phyloP scores from a whole-genome alignment of 179 eudicot species.

The Sideroxylon spinosum region DNA sequence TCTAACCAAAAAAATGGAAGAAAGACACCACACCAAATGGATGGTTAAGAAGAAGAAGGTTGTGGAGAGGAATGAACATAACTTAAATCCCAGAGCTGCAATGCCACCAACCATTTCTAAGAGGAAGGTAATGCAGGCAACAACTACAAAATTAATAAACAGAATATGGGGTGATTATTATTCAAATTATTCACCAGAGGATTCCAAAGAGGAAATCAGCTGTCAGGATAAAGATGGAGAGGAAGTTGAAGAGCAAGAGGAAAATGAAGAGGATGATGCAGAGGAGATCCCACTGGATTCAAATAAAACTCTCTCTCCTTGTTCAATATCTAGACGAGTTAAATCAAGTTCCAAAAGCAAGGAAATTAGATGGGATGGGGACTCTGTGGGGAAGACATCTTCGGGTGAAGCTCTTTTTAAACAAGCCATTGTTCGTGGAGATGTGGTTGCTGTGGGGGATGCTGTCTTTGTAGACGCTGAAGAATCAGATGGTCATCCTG shows the following conservation, averaged over 20 bases:
- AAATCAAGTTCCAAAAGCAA: slow-evolving; percentile 28
- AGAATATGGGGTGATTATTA: slow-evolving; percentile 83
- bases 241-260: slow-evolving; percentile 50
- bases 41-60: slow-evolving; percentile 71
- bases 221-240: slow-evolving; percentile 46
- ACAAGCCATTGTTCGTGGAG: slow-evolving; percentile 47
- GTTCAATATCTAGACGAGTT: slow-evolving; percentile 25
- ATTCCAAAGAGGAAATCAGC: slow-evolving; percentile 31
- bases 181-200: slow-evolving; percentile 68
- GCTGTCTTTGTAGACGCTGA: slow-evolving; percentile 50
- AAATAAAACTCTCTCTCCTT: slow-evolving; percentile 29
- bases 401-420: slow-evolving; percentile 33
- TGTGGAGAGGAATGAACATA: slow-evolving; percentile 42
- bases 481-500: slow-evolving; percentile 33
- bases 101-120: slow-evolving; percentile 60
- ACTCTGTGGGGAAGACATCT: slow-evolving; percentile 36
- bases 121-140: slow-evolving; percentile 76
- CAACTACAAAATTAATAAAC: slow-evolving; percentile 75
- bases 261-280: slow-evolving; percentile 49
- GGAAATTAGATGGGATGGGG: slow-evolving; percentile 61
- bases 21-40: slow-evolving; percentile 86
- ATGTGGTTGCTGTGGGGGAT: slow-evolving; percentile 44
- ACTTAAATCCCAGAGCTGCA: slow-evolving; percentile 71
- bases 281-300: slow-evolving; percentile 33
- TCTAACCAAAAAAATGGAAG: slow-evolving; percentile 58